Conservation (phyloP, 2,329 filamentous ascomycete genomes). For the Talaromyces sp. region DNA sequence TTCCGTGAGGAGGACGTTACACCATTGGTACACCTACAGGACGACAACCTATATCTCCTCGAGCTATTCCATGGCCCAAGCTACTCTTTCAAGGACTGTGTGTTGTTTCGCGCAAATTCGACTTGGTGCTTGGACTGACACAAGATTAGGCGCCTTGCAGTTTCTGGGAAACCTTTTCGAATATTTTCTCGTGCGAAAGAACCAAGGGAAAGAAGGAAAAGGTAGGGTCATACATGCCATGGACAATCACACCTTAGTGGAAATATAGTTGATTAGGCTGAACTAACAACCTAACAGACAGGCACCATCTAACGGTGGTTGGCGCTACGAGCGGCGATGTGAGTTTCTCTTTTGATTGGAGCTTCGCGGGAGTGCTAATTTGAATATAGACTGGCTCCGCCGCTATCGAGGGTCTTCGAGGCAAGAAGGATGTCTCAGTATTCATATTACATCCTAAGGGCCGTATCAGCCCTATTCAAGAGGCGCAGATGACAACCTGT, state of each 20-base stretch:
- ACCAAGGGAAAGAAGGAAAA: conserved; percentile 39
- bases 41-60: conserved; percentile 71
- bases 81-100: conserved; percentile 93
- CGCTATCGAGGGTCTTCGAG: conserved; percentile 88
- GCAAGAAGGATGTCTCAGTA: conserved; percentile 94
- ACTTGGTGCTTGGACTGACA: background rate
- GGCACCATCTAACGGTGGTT: conserved; percentile 79
- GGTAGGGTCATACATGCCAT: background rate
- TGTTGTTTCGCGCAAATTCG: conserved; percentile 26
- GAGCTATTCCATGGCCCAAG: conserved; percentile 96
- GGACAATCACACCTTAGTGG: background rate
- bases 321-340: conserved; percentile 74
- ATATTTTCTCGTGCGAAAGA: conserved; percentile 43
- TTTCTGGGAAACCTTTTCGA: conserved; percentile 87
- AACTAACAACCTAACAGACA: conserved; percentile 33
- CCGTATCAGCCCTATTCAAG: conserved; percentile 84
- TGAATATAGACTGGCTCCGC: conserved; percentile 69
- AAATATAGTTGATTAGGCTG: background rate
- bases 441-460: conserved; percentile 93
- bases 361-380: background rate
- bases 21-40: conserved; percentile 71
- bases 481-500: conserved; percentile 95
- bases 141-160: conserved; percentile 52
- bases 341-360: background rate
- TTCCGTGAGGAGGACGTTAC: conserved; percentile 77